Evolutionary conservation across 305 asterid species (phyloP).

Genomic region (Solanum hybrid): DNA sequence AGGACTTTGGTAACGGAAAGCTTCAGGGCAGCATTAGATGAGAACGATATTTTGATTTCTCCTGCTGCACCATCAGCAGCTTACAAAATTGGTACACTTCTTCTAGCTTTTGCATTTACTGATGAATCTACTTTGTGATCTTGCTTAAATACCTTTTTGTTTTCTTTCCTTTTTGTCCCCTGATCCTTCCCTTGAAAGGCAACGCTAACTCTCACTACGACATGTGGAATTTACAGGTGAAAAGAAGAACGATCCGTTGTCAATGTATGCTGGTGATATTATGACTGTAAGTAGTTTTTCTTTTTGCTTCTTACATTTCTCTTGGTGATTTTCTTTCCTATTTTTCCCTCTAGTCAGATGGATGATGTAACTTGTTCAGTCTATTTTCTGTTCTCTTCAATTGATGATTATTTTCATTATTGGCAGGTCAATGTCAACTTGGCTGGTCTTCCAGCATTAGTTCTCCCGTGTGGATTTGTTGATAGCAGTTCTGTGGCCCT

Average conservation of each 20-base stretch:
- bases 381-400: not conserved
- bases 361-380: not conserved
- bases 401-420: not conserved
- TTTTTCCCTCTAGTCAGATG: not conserved
- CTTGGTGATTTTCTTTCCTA: not conserved
- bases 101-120: conserved; percentile 2
- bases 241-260: conserved; percentile 93
- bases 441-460: conserved; percentile 96
- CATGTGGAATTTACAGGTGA: conserved; percentile 45
- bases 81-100: conserved; percentile 56
- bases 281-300: conserved; percentile 58
- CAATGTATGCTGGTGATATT: conserved; percentile 97
- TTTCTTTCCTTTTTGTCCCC: not conserved
- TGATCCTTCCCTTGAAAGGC: not conserved
- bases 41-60: conserved; percentile 77
- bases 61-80: conserved; percentile 96
- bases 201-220: not conserved
- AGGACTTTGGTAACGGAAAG: conserved; percentile 66
- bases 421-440: conserved; percentile 86
- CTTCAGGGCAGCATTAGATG: conserved; percentile 75
- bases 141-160: not conserved
- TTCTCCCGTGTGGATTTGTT: conserved; percentile 86
- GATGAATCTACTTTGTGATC: not conserved
- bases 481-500: conserved; percentile 45
- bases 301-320: not conserved